phyloP scores from a whole-genome alignment of 345 rosid genomes.

The Brassica incana region DNA sequence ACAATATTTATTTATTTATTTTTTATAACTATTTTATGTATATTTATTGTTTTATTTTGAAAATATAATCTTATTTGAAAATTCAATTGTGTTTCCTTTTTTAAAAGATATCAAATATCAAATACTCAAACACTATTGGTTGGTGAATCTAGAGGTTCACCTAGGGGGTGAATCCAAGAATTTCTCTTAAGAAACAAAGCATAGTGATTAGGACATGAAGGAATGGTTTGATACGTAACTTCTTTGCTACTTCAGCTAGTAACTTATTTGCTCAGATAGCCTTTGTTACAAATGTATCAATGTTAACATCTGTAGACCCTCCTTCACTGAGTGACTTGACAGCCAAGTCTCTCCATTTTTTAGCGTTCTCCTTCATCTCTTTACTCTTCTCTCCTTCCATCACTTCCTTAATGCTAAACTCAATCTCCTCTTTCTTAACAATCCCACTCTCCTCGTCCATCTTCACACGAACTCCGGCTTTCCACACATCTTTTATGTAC shows the following conservation, averaged over 20 bases:
- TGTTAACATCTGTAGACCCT: constrained; percentile 53
- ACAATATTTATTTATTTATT: too few relatives aligned
- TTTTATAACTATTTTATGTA: too few relatives aligned
- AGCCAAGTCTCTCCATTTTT: constrained; percentile 54
- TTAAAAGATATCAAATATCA: too few relatives aligned
- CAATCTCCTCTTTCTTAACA: constrained; percentile 52
- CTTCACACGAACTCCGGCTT: constrained; percentile 54
- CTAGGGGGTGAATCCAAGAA: too few relatives aligned
- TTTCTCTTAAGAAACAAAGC: not conserved
- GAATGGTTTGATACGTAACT: not conserved
- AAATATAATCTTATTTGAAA: too few relatives aligned
- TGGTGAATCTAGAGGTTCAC: too few relatives aligned
- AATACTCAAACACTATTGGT: too few relatives aligned
- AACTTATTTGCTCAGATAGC: constrained; percentile 7
- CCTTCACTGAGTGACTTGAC: constrained; percentile 47
- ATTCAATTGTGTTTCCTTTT: too few relatives aligned
- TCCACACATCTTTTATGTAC: constrained; percentile 58
- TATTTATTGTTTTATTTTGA: too few relatives aligned
- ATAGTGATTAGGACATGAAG: not conserved
- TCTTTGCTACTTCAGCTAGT: not conserved
- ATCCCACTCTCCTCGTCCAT: constrained; percentile 47
- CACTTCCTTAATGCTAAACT: constrained; percentile 47
- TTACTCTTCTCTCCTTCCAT: constrained; percentile 50
- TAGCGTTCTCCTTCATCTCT: constrained; percentile 43
- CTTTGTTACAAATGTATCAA: constrained; percentile 41